phyloP scores from a whole-genome alignment of 257 asterid genomes.

The Solanum appendiculatum region DNA sequence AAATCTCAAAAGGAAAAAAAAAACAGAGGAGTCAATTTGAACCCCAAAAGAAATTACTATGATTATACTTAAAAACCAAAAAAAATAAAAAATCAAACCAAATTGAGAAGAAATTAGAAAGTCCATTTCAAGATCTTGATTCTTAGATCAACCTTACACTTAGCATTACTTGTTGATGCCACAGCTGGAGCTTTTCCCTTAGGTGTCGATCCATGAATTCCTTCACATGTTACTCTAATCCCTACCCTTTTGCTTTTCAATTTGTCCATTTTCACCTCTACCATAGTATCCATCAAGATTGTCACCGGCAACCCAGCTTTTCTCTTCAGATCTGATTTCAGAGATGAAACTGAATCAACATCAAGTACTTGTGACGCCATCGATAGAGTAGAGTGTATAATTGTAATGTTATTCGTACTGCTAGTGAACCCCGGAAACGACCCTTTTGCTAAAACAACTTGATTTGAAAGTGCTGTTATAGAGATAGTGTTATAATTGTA shows the following conservation, averaged over 20 bases:
- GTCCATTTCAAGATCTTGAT: slow-evolving; percentile 46
- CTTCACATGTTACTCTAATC: slow-evolving; percentile 18
- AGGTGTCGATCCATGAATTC: slow-evolving; percentile 15
- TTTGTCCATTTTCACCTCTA: slow-evolving; percentile 9
- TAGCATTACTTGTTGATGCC: slow-evolving; percentile 13
- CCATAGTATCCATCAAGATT: slow-evolving; percentile 16
- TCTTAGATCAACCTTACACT: slow-evolving; percentile 39
- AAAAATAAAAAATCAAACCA: neutral
- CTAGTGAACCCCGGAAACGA: slow-evolving; percentile 3
- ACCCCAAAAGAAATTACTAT: neutral
- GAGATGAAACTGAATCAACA: neutral
- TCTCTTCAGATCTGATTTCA: slow-evolving; percentile 11
- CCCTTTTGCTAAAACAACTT: slow-evolving; percentile 2
- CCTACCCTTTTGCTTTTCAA: slow-evolving; percentile 12
- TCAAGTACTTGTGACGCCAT: slow-evolving; percentile 2
- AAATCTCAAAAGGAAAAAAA: neutral
- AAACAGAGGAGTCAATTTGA: neutral
- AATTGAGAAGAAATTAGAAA: slow-evolving; percentile 1
- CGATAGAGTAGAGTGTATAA: neutral
- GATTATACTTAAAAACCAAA: neutral
- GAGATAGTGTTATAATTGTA: slow-evolving; percentile 8
- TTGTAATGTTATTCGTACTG: neutral
- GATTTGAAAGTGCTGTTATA: neutral
- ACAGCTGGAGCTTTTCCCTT: slow-evolving; percentile 18
- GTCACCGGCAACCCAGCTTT: slow-evolving; percentile 9